Conservation (phyloP, 2,329 filamentous ascomycete genomes). For the Aspergillus fischeri region DNA sequence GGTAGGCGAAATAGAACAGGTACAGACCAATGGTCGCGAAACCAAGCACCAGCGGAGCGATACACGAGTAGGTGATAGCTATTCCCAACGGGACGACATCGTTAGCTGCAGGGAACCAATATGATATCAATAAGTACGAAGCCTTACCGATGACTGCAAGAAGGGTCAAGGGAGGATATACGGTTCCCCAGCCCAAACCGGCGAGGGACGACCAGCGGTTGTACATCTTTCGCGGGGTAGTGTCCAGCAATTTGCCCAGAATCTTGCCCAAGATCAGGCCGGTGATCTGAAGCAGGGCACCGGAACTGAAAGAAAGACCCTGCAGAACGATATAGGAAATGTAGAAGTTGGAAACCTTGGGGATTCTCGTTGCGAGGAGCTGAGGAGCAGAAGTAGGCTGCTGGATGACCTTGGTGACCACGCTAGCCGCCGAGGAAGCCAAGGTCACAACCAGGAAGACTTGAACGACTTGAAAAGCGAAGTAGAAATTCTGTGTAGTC, state of each 20-base stretch:
- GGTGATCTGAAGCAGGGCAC: constrained; percentile 67
- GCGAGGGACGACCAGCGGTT: constrained; percentile 69
- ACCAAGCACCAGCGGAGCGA: constrained; percentile 77
- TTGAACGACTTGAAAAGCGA: constrained; percentile 67
- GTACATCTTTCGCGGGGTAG: constrained; percentile 76
- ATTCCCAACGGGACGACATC: constrained; percentile 3
- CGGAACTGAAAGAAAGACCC: constrained; percentile 73
- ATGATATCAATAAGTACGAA: constrained; percentile 1
- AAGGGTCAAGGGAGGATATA: constrained; percentile 76
- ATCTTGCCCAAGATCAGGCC: constrained; percentile 72
- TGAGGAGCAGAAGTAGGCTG: constrained; percentile 59
- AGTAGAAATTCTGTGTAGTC: constrained; percentile 87
- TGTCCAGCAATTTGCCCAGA: constrained; percentile 69
- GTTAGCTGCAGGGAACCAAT: background rate
- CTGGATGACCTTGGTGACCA: constrained; percentile 58
- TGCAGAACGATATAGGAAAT: constrained; percentile 93
- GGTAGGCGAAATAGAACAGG: constrained; percentile 81
- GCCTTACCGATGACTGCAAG: constrained; percentile 71
- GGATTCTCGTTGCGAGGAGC: constrained; percentile 69
- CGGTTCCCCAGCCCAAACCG: constrained; percentile 76
- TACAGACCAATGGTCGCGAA: constrained; percentile 76
- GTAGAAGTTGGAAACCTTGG: constrained; percentile 88
- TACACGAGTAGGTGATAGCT: constrained; percentile 81
- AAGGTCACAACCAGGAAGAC: constrained; percentile 86
- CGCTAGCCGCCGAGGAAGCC: constrained; percentile 71